Evolutionary conservation across 257 asterid genomes (phyloP).

Genomic region (Rauvolfia tetraphylla): DNA sequence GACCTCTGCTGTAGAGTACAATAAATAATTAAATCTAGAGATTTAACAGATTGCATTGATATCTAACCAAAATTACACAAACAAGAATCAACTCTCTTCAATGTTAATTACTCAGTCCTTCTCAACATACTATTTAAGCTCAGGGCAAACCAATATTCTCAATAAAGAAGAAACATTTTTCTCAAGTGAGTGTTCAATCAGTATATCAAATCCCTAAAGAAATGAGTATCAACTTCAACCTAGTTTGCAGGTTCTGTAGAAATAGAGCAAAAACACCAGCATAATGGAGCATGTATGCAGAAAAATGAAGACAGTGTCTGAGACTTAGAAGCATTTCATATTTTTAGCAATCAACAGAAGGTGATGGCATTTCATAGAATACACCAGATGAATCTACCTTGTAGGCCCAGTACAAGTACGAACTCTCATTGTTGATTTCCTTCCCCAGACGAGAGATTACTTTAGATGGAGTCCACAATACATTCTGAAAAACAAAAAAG

Average conservation of each 20-base stretch:
- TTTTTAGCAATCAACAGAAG: neutral
- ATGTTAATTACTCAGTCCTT: neutral
- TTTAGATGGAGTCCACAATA: slow-evolving; percentile 87
- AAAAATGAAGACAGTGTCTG: neutral
- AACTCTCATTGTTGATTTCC: slow-evolving; percentile 74
- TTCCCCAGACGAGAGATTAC: slow-evolving; percentile 84
- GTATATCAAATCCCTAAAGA: neutral
- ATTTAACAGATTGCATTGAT: no score
- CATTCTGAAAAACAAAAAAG: slow-evolving; percentile 43
- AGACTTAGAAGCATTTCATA: neutral
- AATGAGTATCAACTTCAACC: neutral
- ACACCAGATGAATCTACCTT: slow-evolving; percentile 40
- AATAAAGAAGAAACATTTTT: neutral
- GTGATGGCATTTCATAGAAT: neutral
- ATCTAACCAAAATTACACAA: no score
- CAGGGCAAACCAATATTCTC: neutral
- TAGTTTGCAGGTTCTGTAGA: neutral
- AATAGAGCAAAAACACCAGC: neutral
- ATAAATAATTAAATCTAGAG: no score
- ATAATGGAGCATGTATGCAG: neutral
- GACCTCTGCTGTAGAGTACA: no score
- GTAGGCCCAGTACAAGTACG: slow-evolving; percentile 91
- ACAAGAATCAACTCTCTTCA: no score
- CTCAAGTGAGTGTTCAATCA: neutral
- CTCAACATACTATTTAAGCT: neutral